Evolutionary conservation across 129 eudicot genomes (phyloP), one percentile per base, ranked within the genome.

Genomic region (Scalesia atractyloides): DNA sequence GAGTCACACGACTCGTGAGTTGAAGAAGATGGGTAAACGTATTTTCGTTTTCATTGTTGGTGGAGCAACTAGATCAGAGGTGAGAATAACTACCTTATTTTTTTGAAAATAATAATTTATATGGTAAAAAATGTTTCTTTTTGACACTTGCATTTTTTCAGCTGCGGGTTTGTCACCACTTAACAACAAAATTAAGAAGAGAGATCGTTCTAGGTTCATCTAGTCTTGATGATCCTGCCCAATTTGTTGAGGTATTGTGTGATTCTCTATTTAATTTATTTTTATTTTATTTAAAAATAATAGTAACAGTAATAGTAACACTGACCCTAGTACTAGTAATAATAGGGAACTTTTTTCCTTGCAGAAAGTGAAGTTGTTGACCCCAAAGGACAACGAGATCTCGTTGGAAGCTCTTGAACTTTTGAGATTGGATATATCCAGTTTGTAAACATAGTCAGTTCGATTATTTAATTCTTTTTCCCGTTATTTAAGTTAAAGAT

Each of bases 11-110:
- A 84, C 95, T 15, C 85, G 98, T 69, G 98, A 89, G 63, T 75
- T 80, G 62, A 89, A 69, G 90, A 89, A 75, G 81, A 89, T 84
- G 95, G 95, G 98, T 73, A 89, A 79, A 67, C 91, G 98, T 8
- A 82, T 92, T 48, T 89, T 89, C 76, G 87, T 92, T 43, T 89
- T 89, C 76, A 89, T 92, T 19, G 76, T 89, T 70, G 96, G 98
- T 66, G 96, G 98, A 18, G 95, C 98, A 16, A 92, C 95, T 80
- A 82, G 98, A 52, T 89, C 96, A 36, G 98, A 92, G 96, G 98
- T 92, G 76, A 36, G 19, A 8, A 46, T 8, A 13, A 16, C 62
- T 54, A 17, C 22, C 33, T 0, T 41, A 7, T 61, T 39, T 49
- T 43, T 11, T 49, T 5, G 17, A 6, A 57, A 50, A 58, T 19